Evolutionary conservation across 2,329 filamentous ascomycete genomes (phyloP).

Genomic region (Paraphaeosphaeria sporulosa): DNA sequence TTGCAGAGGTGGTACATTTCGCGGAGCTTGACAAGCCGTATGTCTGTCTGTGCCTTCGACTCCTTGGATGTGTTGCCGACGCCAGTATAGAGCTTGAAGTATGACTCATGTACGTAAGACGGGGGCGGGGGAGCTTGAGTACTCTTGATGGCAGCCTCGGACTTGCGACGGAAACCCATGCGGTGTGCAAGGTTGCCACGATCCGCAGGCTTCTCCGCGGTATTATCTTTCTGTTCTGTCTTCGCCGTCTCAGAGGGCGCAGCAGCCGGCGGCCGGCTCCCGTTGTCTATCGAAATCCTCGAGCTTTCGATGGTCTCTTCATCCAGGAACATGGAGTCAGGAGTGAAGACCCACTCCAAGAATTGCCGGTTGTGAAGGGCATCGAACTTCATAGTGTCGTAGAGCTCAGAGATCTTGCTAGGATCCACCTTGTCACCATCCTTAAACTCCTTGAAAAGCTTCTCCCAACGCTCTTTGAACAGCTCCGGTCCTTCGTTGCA

Average conservation of each 20-base stretch:
- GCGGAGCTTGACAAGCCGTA: constrained; percentile 83
- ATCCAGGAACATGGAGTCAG: constrained; percentile 77
- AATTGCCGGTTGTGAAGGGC: constrained; percentile 96
- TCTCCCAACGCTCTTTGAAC: constrained; percentile 97
- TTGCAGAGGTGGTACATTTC: constrained; percentile 95
- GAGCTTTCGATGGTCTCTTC: constrained; percentile 57
- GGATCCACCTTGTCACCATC: constrained; percentile 98
- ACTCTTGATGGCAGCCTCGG: constrained; percentile 46
- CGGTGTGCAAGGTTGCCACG: constrained; percentile 53
- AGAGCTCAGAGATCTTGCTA: constrained; percentile 97
- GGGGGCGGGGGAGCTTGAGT: constrained; percentile 26
- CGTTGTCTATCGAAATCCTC: constrained; percentile 37
- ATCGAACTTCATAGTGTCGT: constrained; percentile 99
- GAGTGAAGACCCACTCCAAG: constrained; percentile 96
- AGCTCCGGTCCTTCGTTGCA: constrained; percentile 93
- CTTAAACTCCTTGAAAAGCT: constrained; percentile 94
- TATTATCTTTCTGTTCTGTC: constrained; percentile 44
- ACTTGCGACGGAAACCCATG: constrained; percentile 62
- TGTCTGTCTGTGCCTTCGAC: constrained; percentile 80
- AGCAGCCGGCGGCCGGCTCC: constrained; percentile 33
- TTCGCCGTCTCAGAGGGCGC: constrained; percentile 40
- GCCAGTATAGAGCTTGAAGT: constrained; percentile 90
- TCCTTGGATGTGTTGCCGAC: constrained; percentile 58
- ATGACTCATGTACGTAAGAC: constrained; percentile 63
- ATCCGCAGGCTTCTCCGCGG: constrained; percentile 48